phyloP scores from a whole-genome alignment of 805 yeast genomes.

The Starmera caribaea region DNA sequence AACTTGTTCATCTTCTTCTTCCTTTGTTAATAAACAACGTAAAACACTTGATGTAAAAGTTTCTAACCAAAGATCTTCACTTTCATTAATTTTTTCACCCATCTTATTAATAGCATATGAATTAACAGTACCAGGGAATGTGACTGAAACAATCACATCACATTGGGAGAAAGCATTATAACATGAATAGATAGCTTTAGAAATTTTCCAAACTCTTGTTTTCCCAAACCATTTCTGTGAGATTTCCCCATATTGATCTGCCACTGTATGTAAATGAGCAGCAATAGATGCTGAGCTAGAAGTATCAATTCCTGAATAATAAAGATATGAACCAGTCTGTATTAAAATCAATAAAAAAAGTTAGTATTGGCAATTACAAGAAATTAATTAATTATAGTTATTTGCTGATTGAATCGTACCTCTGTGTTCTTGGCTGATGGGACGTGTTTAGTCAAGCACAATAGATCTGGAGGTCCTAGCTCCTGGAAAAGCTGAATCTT shows the following conservation, averaged over 20 bases:
- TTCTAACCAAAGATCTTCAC: slow-evolving; percentile 45
- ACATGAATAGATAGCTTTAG: slow-evolving; percentile 59
- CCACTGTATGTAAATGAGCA: slow-evolving; percentile 58
- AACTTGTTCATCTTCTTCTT: slow-evolving; percentile 69
- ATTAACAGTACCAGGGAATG: slow-evolving; percentile 66
- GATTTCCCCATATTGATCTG: slow-evolving; percentile 49
- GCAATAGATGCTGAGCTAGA: slow-evolving; percentile 72
- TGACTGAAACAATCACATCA: slow-evolving; percentile 65
- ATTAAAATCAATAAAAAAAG: not conserved
- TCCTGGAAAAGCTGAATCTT: slow-evolving; percentile 51
- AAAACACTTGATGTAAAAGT: slow-evolving; percentile 52
- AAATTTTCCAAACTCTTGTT: slow-evolving; percentile 56
- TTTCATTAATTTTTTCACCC: slow-evolving; percentile 46
- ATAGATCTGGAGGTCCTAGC: slow-evolving; percentile 70
- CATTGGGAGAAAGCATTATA: slow-evolving; percentile 64
- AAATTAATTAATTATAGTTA: too few species aligned
- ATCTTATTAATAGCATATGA: slow-evolving; percentile 33
- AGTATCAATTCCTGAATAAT: slow-evolving; percentile 68
- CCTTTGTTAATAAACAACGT: slow-evolving; percentile 56
- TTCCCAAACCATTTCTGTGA: slow-evolving; percentile 80
- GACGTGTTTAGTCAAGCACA: slow-evolving; percentile 44
- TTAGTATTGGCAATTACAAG: not conserved
- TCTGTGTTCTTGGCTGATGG: slow-evolving; percentile 42
- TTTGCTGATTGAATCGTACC: too few species aligned
- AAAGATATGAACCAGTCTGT: slow-evolving; percentile 58